Evolutionary conservation across 345 rosid genomes (phyloP).

Genomic region (Arabis alpina): DNA sequence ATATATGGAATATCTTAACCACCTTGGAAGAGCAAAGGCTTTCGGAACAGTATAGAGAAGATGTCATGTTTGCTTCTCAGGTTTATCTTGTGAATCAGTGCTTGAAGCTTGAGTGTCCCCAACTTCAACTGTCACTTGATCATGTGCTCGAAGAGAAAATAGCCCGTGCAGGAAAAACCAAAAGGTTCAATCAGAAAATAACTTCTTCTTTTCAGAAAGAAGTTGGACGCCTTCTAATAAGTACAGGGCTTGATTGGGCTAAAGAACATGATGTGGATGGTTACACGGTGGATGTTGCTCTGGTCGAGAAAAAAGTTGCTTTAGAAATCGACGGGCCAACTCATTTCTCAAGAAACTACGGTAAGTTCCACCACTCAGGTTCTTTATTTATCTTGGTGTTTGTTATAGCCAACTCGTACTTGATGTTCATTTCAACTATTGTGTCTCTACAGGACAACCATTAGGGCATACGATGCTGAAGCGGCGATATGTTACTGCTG

Average conservation of each 20-base stretch:
- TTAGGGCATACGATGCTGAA: constrained; percentile 89
- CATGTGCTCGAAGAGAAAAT: constrained; percentile 69
- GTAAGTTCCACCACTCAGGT: constrained; percentile 46
- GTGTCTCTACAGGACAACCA: constrained; percentile 63
- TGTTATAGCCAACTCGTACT: constrained; percentile 12
- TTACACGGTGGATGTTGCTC: constrained; percentile 79
- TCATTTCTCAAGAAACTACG: constrained; percentile 88
- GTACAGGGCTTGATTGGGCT: constrained; percentile 91
- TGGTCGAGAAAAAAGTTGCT: constrained; percentile 80
- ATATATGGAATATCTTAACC: constrained; percentile 63
- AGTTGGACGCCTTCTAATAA: constrained; percentile 77
- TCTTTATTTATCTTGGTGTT: background rate
- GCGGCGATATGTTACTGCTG: constrained; percentile 70
- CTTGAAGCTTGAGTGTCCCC: constrained; percentile 81
- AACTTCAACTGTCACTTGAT: constrained; percentile 63
- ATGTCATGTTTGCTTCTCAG: constrained; percentile 90
- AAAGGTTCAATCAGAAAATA: constrained; percentile 80
- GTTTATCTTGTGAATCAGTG: constrained; percentile 84
- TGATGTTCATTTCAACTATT: background rate
- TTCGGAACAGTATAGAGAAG: constrained; percentile 88
- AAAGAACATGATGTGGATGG: constrained; percentile 74
- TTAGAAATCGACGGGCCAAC: constrained; percentile 94
- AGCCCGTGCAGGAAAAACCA: constrained; percentile 69
- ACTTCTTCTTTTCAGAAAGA: constrained; percentile 93
- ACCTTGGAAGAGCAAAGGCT: constrained; percentile 73